Evolutionary conservation across 805 yeast species (phyloP).

Genomic region (Myxozyma melibiosi): DNA sequence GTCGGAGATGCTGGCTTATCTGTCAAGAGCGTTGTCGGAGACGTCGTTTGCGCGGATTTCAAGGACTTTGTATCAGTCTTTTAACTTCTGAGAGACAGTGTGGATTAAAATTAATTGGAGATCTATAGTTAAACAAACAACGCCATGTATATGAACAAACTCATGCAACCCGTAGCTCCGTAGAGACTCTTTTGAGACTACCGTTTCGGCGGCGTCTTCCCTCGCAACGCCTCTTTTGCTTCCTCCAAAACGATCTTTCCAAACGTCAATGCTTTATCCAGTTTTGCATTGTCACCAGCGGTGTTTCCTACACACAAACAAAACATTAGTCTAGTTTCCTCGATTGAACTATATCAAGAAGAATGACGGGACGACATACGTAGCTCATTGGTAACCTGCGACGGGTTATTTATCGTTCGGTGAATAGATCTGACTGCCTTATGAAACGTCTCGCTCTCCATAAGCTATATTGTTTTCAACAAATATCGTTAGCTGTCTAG

Average conservation of each 20-base stretch:
- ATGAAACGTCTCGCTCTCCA: constrained; percentile 25
- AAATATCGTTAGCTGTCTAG: too few species aligned
- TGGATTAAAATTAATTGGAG: not conserved
- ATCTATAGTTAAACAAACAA: not conserved
- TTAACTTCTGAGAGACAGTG: not conserved
- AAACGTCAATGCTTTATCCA: constrained; percentile 17
- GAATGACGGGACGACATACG: constrained; percentile 1
- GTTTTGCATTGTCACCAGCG: constrained; percentile 12
- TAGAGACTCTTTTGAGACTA: not conserved
- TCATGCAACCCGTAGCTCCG: not conserved
- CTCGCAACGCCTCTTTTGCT: constrained; percentile 20
- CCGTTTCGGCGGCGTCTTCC: constrained; percentile 12
- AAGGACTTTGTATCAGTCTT: constrained; percentile 22
- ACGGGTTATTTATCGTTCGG: constrained; percentile 11
- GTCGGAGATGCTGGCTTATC: constrained; percentile 24
- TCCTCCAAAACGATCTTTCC: constrained; percentile 22
- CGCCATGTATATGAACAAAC: not conserved
- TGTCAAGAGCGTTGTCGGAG: constrained; percentile 18
- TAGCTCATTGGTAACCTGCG: constrained; percentile 13
- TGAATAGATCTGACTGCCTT: constrained; percentile 20
- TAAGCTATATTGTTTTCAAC: constrained; percentile 8
- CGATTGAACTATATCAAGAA: not conserved
- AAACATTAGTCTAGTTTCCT: too few species aligned
- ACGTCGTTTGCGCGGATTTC: constrained; percentile 21
- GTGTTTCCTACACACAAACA: not conserved